Percentiles rank a stretch among this genome's conserved stretches.
Conservation (phyloP, 2,329 filamentous ascomycete species). For the Stylonectria norvegica region DNA sequence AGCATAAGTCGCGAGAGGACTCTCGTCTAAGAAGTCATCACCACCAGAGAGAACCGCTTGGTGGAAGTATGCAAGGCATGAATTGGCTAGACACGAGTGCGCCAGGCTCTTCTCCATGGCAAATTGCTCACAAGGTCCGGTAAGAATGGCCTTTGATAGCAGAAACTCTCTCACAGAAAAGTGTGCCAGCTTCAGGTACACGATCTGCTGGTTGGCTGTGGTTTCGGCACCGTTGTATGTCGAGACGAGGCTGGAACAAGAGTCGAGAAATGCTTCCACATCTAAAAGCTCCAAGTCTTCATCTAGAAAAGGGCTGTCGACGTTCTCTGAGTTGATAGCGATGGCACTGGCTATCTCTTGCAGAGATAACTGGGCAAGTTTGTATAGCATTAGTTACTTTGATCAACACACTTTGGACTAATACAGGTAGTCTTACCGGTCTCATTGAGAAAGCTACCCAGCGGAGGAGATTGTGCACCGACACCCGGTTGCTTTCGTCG, state of each 20-base stretch:
- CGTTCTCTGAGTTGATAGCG: neutral
- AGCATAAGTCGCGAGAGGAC: neutral
- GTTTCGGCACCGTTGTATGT: neutral
- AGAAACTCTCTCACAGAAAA: constrained; percentile 1
- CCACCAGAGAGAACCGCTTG: no score
- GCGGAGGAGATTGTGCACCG: no score
- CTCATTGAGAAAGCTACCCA: no score
- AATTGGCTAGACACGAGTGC: neutral
- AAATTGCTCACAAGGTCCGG: neutral
- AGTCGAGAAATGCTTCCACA: neutral
- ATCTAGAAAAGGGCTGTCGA: neutral
- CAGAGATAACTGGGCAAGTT: no score
- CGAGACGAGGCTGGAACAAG: neutral
- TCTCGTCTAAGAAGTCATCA: no score
- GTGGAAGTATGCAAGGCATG: neutral
- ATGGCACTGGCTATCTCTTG: neutral
- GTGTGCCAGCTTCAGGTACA: neutral
- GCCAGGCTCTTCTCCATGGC: neutral
- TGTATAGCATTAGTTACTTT: no score
- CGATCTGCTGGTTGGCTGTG: neutral
- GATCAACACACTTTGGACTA: no score
- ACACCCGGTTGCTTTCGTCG: no score
- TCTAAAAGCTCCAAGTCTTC: neutral
- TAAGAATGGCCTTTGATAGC: neutral
- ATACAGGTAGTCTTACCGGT: no score